Percentiles rank a stretch among this genome's conserved stretches.
These are phyloP conservation scores for Pichia scutulata DNA, from an alignment of 805 yeast species.

Conservation along the genomic window DNA sequence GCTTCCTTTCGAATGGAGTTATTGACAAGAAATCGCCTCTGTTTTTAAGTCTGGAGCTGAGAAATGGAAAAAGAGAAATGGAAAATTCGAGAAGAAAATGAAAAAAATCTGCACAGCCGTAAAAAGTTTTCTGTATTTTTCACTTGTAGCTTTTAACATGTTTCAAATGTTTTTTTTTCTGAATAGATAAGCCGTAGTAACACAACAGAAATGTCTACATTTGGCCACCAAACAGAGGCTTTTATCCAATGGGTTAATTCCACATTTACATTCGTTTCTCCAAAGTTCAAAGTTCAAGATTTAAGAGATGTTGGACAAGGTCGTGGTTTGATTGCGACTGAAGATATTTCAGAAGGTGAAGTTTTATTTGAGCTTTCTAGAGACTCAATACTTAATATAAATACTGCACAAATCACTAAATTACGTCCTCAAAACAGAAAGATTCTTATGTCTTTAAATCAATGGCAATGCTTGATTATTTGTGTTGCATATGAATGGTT, in stretches of 20 bases:
- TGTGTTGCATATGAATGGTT: conserved; percentile 56
- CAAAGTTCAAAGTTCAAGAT: conserved; percentile 55
- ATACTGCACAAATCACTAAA: conserved; percentile 40
- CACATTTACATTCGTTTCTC: conserved; percentile 41
- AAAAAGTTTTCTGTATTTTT: background rate
- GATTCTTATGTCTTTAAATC: conserved; percentile 38
- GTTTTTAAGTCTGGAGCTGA: background rate
- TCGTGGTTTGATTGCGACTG: conserved; percentile 62
- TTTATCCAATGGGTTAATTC: conserved; percentile 40
- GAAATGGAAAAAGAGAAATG: background rate
- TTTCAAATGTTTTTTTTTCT: background rate
- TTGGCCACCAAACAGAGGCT: conserved; percentile 27
- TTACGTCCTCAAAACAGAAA: conserved; percentile 28
- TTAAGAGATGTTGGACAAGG: conserved; percentile 57
- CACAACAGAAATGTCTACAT: conserved; percentile 7
- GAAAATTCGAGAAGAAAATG: conserved; percentile 1
- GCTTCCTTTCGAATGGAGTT: background rate
- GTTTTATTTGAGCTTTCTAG: conserved; percentile 65
- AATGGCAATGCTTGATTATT: conserved; percentile 76
- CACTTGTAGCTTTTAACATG: background rate
- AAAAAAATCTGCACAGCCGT: conserved; percentile 1
- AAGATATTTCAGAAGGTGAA: conserved; percentile 56
- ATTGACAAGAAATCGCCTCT: background rate
- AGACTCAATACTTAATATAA: conserved; percentile 46
- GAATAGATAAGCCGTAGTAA: background rate